These are phyloP conservation scores for Wickerhamomyces pijperi DNA, from an alignment of 805 yeast genomes.

Conservation along the genomic window DNA sequence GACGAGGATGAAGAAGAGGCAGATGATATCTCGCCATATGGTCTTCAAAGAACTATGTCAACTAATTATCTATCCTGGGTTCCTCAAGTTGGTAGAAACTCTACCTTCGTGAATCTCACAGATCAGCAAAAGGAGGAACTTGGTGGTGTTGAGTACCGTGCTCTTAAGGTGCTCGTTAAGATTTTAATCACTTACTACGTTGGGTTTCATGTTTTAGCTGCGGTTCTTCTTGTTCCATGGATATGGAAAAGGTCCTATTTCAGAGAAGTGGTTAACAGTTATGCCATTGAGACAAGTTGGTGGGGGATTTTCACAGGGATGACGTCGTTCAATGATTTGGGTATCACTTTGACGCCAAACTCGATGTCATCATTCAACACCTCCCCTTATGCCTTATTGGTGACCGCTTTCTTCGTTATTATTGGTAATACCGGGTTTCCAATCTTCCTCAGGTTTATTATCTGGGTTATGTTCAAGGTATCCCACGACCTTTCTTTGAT, in stretches of 20 bases:
- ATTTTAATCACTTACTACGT: conserved; percentile 58
- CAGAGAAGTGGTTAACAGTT: conserved; percentile 28
- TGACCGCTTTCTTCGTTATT: conserved; percentile 60
- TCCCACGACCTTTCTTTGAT: conserved; percentile 52
- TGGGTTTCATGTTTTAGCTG: conserved; percentile 57
- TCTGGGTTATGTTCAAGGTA: conserved; percentile 67
- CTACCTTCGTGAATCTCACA: conserved; percentile 74
- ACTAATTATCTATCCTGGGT: conserved; percentile 75
- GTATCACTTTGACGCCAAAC: conserved; percentile 70
- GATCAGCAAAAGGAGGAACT: conserved; percentile 84
- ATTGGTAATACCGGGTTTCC: conserved; percentile 97
- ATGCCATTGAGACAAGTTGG: conserved; percentile 75
- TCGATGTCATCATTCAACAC: conserved; percentile 62
- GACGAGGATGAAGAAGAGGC: conserved; percentile 23
- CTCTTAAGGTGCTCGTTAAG: conserved; percentile 64
- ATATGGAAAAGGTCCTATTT: conserved; percentile 32
- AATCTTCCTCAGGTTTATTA: conserved; percentile 61
- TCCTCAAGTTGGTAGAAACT: conserved; percentile 88
- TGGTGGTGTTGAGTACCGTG: conserved; percentile 95
- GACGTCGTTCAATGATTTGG: conserved; percentile 78
- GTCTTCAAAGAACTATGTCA: conserved; percentile 28
- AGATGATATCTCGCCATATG: no score
- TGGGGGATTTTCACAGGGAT: conserved; percentile 85
- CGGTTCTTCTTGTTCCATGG: conserved; percentile 53
- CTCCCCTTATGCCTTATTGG: conserved; percentile 54